phyloP scores from a whole-genome alignment of 2,329 filamentous ascomycete genomes.

The Alternaria sp. region DNA sequence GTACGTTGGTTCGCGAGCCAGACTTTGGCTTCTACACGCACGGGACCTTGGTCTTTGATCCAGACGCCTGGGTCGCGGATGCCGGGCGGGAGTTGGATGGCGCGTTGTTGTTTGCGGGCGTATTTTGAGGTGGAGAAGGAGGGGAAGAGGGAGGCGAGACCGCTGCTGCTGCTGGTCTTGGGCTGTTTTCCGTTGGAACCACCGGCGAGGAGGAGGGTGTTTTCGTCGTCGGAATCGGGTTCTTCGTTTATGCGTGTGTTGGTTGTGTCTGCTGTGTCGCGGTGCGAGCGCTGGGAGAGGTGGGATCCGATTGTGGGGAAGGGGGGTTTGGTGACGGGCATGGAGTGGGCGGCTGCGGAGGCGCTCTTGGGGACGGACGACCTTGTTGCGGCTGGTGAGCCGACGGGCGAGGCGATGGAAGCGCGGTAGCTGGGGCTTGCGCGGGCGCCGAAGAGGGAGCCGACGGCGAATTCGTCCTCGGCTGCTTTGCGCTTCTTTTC shows the following conservation, averaged over 20 bases:
- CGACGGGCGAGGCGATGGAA: constrained; percentile 69
- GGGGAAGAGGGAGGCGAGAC: constrained; percentile 76
- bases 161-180: constrained; percentile 54
- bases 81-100: constrained; percentile 75
- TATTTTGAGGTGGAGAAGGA: constrained; percentile 78
- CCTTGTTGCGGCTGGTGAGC: constrained; percentile 59
- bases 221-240: constrained; percentile 57
- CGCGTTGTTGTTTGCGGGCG: constrained; percentile 59
- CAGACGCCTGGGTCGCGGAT: constrained; percentile 84
- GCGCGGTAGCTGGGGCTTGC: constrained; percentile 55
- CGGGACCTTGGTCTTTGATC: constrained; percentile 92
- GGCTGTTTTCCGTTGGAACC: constrained; percentile 49
- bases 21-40: constrained; percentile 95
- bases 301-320: constrained; percentile 24
- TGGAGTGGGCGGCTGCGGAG: constrained; percentile 26
- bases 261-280: constrained; percentile 4
- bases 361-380: constrained; percentile 34
- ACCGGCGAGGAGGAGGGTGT: constrained; percentile 24
- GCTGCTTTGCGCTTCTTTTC: constrained; percentile 79
- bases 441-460: constrained; percentile 74
- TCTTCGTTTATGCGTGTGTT: constrained; percentile 53
- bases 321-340: constrained; percentile 23
- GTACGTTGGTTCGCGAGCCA: constrained; percentile 99
- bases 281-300: constrained; percentile 9
- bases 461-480: constrained; percentile 87